Conservation (phyloP, 495 filamentous ascomycete genomes). For the Neurospora pannonica region DNA sequence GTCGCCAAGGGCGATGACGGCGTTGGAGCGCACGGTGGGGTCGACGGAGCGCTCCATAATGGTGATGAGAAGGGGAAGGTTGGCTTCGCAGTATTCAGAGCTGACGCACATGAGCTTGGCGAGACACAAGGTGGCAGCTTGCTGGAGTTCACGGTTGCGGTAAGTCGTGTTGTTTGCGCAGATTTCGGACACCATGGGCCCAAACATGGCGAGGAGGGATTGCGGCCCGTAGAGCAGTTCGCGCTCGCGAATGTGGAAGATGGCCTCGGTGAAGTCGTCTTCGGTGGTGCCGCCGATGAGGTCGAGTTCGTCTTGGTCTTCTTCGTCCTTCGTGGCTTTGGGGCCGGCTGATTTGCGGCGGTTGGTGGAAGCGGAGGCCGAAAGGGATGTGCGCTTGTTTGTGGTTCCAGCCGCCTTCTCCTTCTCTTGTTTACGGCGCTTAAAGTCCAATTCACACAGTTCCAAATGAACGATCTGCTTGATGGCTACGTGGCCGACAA, state of each 20-base stretch:
- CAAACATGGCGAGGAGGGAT: conserved; percentile 81
- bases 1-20: conserved; percentile 91
- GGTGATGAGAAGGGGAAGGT: conserved; percentile 90
- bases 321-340: conserved; percentile 40
- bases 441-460: conserved; percentile 93
- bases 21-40: conserved; percentile 85
- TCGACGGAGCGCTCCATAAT: conserved; percentile 91
- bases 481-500: conserved; percentile 93
- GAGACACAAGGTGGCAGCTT: conserved; percentile 89
- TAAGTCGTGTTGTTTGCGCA: conserved; percentile 90
- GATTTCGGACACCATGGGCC: conserved; percentile 82
- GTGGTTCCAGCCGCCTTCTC: conserved; percentile 57
- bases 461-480: conserved; percentile 99
- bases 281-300: conserved; percentile 95
- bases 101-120: conserved; percentile 97
- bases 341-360: not conserved
- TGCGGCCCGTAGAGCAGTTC: conserved; percentile 83
- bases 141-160: conserved; percentile 76
- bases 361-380: conserved; percentile 8
- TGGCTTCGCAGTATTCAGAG: conserved; percentile 91
- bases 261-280: conserved; percentile 96
- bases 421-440: conserved; percentile 86
- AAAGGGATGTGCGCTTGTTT: conserved; percentile 21
- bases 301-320: conserved; percentile 78
- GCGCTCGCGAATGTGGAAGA: conserved; percentile 86